Evolutionary conservation across 2,329 filamentous ascomycete genomes (phyloP), one percentile per base, ranked within the genome.

Genomic region (Aspergillus vadensis): DNA sequence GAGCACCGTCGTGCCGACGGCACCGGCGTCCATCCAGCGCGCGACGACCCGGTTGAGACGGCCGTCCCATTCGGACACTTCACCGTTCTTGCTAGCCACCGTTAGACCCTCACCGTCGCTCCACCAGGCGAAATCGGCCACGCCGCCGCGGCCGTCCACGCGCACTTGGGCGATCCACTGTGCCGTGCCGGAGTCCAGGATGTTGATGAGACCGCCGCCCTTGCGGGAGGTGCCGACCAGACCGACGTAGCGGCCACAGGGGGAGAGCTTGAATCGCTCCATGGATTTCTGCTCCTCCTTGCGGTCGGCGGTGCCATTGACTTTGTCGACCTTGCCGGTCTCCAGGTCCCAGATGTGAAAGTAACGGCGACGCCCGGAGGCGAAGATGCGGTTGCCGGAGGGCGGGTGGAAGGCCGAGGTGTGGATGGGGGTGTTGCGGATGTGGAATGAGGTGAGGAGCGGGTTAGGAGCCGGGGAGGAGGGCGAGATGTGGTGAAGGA

Each of bases 111-210:
- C 85, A 36, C 93, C 91, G 63, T 91, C 87, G 56, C 86, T 84
- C 93, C 93, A 97, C 95, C 95, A 99, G 1, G 86, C 87, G 70
- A 97, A 96, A 75, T 97, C 94, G 1, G 91, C 90, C 51, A 98
- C 88, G 39, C 93, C 93, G 54, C 92, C 88, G 52, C 86, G 84
- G 65, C 91, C 89, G 70, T 97, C 91, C 49, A 97, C 82, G 41
- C 93, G 85, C 14, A 91, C 91, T 65, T 94, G 88, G 0, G 90
- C 86, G 50, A 92, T 82, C 94, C 94, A 98, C 78, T 97, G 94
- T 72, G 91, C 87, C 0, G 93, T 94, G 23, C 79, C 81, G 1
- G 90, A 88, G 77, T 89, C 89, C 25, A 99, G 80, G 23, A 99
- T 81, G 75, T 97, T 97, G 77, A 99, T 85, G 57, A 91, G 83